Base-by-base conservation (phyloP, 306 rosid species). In the Urtica urens region DNA sequence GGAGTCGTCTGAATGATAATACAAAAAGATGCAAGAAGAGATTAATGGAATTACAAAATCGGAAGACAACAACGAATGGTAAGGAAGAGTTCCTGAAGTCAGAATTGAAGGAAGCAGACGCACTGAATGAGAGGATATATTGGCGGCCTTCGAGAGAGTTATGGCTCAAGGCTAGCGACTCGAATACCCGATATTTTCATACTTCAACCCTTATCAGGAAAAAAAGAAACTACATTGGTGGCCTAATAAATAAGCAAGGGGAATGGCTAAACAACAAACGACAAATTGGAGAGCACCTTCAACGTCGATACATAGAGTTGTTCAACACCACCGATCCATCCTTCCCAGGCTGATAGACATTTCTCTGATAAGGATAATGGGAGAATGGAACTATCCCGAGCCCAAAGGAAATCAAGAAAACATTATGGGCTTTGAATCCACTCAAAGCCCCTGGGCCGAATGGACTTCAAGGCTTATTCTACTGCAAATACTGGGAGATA, bases 61-160 rank as follows among this genome's bases (percentile, higher is more conserved):
- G n/a, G n/a, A n/a, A n/a, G n/a, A n/a, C n/a, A n/a, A n/a, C n/a
- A n/a, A n/a, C n/a, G n/a, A n/a, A n/a, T n/a, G n/a, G n/a, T n/a
- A n/a, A n/a, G n/a, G n/a, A n/a, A n/a, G n/a, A n/a, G n/a, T n/a
- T n/a, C n/a, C n/a, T n/a, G n/a, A n/a, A n/a, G n/a, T n/a, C n/a
- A n/a, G n/a, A n/a, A n/a, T n/a, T n/a, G n/a, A n/a, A n/a, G 40
- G 40, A 35, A 35, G 40, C 40, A 35, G 40, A 35, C 10, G 40
- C 14, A 3, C 4, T 3, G 40, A 15, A 13, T n/a, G n/a, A n/a
- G n/a, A n/a, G n/a, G n/a, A n/a, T n/a, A n/a, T n/a, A n/a, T n/a
- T n/a, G n/a, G n/a, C n/a, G n/a, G n/a, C n/a, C n/a, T n/a, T n/a
- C n/a, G n/a, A n/a, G n/a, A n/a, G n/a, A 35, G 40, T 15, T 35